Evolutionary conservation across 148 eudicot genomes (phyloP).

Genomic region (Oxyria digyna): DNA sequence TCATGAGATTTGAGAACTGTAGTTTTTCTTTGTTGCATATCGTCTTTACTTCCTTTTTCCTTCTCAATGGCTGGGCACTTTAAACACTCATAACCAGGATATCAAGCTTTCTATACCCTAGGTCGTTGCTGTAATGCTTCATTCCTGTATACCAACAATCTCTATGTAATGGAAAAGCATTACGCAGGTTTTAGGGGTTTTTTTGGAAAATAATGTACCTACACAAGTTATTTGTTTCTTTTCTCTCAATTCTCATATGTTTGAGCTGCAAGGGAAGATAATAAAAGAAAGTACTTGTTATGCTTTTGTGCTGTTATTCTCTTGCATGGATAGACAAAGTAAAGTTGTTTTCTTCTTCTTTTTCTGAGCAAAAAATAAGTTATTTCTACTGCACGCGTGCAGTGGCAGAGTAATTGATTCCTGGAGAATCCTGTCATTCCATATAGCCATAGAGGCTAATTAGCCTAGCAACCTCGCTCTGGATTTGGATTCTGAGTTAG

Average conservation of each 20-base stretch:
- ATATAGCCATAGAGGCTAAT: neutral
- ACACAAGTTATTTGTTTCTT: neutral
- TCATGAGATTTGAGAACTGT: neutral
- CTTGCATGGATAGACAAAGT: neutral
- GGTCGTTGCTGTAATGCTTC: neutral
- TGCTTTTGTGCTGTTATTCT: neutral
- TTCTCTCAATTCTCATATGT: neutral
- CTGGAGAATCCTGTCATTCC: neutral
- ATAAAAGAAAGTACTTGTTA: neutral
- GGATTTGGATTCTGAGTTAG: neutral
- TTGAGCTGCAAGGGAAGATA: neutral
- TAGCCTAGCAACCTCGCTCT: neutral
- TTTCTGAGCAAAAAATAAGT: neutral
- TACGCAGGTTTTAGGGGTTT: neutral
- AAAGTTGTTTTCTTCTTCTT: neutral
- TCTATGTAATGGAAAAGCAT: neutral
- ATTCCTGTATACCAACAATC: neutral
- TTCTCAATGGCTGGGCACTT: neutral
- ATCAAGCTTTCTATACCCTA: neutral
- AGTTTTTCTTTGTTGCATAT: neutral
- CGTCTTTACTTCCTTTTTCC: neutral
- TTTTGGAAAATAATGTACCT: neutral
- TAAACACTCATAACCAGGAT: neutral
- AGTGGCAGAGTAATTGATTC: neutral
- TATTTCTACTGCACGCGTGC: neutral